Conservation (phyloP, 768 basidiomycete species). For the Kwoniella pini region DNA sequence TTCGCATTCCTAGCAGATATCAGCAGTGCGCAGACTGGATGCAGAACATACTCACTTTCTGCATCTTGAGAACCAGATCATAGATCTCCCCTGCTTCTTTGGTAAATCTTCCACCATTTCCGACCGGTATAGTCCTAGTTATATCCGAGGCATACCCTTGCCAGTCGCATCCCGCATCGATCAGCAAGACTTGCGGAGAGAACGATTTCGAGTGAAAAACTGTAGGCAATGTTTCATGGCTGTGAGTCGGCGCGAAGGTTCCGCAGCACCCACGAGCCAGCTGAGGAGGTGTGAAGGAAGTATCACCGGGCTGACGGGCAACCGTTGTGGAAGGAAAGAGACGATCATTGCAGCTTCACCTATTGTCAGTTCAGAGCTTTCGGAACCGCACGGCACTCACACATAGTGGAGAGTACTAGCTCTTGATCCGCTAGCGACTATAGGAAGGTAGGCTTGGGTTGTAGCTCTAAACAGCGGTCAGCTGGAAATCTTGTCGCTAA, state of each 20-base stretch:
- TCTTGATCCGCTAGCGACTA: conserved; percentile 80
- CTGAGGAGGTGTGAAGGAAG: conserved; percentile 31
- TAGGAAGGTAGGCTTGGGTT: conserved; percentile 87
- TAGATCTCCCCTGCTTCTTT: conserved; percentile 79
- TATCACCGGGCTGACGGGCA: conserved; percentile 34
- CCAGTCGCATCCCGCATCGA: conserved; percentile 96
- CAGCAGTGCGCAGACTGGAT: neutral
- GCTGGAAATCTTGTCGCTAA: neutral
- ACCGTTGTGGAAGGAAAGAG: conserved; percentile 45
- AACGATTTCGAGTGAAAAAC: conserved; percentile 61
- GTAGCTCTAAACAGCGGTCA: conserved; percentile 60
- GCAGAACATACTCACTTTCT: conserved; percentile 63
- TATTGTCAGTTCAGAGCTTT: neutral
- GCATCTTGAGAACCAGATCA: conserved; percentile 85
- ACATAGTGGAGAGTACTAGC: conserved; percentile 87
- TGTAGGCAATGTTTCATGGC: conserved; percentile 26
- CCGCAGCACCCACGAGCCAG: conserved; percentile 49
- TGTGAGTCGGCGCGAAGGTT: conserved; percentile 32
- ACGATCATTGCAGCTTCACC: conserved; percentile 76
- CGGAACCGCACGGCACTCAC: conserved; percentile 30
- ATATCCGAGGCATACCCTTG: conserved; percentile 67
- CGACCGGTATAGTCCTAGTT: conserved; percentile 62
- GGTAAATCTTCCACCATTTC: conserved; percentile 88
- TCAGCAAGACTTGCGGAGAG: conserved; percentile 67
- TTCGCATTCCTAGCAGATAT: conserved; percentile 64